Evolutionary conservation across 768 basidiomycete species (phyloP).

Genomic region (Pulveroboletus sp.): DNA sequence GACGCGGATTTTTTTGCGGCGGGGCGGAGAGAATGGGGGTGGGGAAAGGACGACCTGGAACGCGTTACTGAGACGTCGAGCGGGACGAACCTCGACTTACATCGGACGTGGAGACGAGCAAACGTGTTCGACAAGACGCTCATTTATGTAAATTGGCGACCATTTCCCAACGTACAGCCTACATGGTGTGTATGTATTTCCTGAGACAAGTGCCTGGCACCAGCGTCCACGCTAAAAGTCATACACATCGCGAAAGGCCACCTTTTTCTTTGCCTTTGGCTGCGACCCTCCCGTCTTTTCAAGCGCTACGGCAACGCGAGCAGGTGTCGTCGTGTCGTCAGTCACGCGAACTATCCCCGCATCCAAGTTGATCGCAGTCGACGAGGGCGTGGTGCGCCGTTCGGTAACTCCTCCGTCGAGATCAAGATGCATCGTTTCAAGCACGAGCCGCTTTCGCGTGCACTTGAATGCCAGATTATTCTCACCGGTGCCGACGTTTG

Average conservation of each 20-base stretch:
- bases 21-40: slow-evolving; percentile 25
- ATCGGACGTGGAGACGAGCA: no score
- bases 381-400: slow-evolving; percentile 58
- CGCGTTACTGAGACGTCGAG: neutral
- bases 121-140: neutral
- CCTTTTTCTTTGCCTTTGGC: slow-evolving; percentile 59
- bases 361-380: slow-evolving; percentile 22
- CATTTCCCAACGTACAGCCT: slow-evolving; percentile 17
- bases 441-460: slow-evolving; percentile 79
- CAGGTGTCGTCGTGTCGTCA: slow-evolving; percentile 22
- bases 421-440: slow-evolving; percentile 90
- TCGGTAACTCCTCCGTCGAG: slow-evolving; percentile 83
- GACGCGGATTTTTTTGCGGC: slow-evolving; percentile 21
- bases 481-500: slow-evolving; percentile 72
- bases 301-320: slow-evolving; percentile 44
- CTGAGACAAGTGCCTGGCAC: no score
- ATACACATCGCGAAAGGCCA: slow-evolving; percentile 72
- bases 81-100: neutral
- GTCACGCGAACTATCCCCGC: slow-evolving; percentile 14
- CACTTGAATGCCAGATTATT: slow-evolving; percentile 96
- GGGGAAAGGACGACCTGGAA: slow-evolving; percentile 21
- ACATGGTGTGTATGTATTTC: neutral
- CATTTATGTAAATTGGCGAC: slow-evolving; percentile 28
- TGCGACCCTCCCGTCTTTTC: slow-evolving; percentile 34
- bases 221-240: slow-evolving; percentile 56